These are phyloP conservation scores for Nemophila menziesii DNA, from an alignment of 257 asterid species.

Conservation along the genomic window DNA sequence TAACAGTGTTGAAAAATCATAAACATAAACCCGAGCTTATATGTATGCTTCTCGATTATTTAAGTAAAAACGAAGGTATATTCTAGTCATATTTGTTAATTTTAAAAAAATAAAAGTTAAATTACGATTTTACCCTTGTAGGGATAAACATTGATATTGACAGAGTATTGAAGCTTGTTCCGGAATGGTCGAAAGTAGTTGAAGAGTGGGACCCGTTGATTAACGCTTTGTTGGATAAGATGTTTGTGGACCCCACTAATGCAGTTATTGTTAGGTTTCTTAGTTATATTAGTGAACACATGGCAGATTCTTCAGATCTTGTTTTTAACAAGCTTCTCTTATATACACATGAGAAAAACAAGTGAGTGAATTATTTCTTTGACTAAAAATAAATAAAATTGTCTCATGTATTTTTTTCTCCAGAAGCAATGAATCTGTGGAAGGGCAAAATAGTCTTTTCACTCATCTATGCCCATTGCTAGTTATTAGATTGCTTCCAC, in stretches of 20 bases:
- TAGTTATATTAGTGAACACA: conserved; percentile 67
- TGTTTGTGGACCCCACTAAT: conserved; percentile 75
- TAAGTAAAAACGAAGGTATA: conserved; percentile 43
- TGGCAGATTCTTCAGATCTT: conserved; percentile 56
- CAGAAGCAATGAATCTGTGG: conserved; percentile 24
- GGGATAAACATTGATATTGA: conserved; percentile 46
- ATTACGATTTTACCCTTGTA: conserved; percentile 10
- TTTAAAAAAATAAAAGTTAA: no score
- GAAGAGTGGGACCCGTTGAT: conserved; percentile 55
- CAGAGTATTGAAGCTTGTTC: conserved; percentile 53
- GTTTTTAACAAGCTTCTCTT: conserved; percentile 47
- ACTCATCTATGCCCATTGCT: conserved; percentile 83
- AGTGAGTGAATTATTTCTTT: conserved; percentile 34
- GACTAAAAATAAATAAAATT: no score
- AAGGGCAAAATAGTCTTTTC: conserved; percentile 37
- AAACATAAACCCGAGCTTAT: conserved; percentile 53
- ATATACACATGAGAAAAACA: conserved; percentile 35
- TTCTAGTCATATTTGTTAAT: neutral
- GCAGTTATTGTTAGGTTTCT: conserved; percentile 67
- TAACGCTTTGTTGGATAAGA: conserved; percentile 61
- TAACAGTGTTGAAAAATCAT: conserved; percentile 49
- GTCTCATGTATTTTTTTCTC: no score
- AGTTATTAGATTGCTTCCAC: conserved; percentile 73
- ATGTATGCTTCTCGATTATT: conserved; percentile 69
- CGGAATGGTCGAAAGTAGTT: conserved; percentile 79